Evolutionary conservation across 192 early-diverging fungal genomes (phyloP).

Genomic region (Mortierella alpina): DNA sequence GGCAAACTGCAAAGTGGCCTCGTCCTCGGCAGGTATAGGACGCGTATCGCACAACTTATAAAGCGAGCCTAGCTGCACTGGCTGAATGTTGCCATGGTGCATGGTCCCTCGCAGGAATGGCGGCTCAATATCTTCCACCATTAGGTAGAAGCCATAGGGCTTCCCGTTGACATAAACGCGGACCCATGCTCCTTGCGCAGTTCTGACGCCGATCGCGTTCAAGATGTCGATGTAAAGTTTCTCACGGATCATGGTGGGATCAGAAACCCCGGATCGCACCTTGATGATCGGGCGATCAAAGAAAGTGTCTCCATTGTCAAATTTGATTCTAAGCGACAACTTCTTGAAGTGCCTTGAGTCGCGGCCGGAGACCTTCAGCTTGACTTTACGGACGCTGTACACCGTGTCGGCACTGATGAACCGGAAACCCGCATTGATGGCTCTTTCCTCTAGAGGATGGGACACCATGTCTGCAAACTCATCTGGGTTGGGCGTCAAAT

Average conservation of each 20-base stretch:
- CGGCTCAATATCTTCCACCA: constrained; percentile 51
- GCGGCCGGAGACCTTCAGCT: constrained; percentile 56
- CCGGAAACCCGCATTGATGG: constrained; percentile 30
- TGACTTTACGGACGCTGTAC: constrained; percentile 30
- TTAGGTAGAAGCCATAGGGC: constrained; percentile 49
- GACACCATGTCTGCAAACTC: constrained; percentile 40
- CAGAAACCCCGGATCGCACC: constrained; percentile 37
- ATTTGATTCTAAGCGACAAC: constrained; percentile 53
- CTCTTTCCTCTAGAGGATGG: constrained; percentile 31
- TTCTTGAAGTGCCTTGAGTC: constrained; percentile 51
- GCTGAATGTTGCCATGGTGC: constrained; percentile 12
- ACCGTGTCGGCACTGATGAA: constrained; percentile 31
- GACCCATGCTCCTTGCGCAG: constrained; percentile 31
- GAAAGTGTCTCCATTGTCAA: constrained; percentile 39
- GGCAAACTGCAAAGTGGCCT: constrained; percentile 40
- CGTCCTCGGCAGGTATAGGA: constrained; percentile 13
- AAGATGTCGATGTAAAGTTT: constrained; percentile 53
- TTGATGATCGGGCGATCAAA: constrained; percentile 49
- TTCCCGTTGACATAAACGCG: constrained; percentile 53
- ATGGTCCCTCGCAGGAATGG: constrained; percentile 44
- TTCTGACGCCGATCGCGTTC: constrained; percentile 20
- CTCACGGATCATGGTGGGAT: constrained; percentile 54
- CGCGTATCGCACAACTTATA: constrained; percentile 34
- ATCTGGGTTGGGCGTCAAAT: constrained; percentile 31
- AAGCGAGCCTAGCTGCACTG: constrained; percentile 25